Evolutionary conservation across 495 filamentous ascomycete genomes (phyloP).

Genomic region (Trichoderma virens): DNA sequence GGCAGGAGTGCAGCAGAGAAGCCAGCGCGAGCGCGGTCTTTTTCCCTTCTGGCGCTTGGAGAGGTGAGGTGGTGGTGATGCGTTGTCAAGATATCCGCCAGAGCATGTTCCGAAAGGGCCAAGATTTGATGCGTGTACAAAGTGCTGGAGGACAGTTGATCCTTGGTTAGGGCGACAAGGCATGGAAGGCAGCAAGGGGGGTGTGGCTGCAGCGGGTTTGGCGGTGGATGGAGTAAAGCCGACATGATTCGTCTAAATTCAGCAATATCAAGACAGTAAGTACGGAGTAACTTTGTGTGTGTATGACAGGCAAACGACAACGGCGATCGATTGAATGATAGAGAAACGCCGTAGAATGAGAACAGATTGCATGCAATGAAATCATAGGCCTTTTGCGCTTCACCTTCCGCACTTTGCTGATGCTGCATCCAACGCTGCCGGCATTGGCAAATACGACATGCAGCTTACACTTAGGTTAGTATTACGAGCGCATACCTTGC

Average conservation of each 20-base stretch:
- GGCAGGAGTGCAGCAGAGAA: constrained; percentile 3
- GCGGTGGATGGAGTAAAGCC: background rate
- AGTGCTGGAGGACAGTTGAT: background rate
- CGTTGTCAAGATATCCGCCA: constrained; percentile 11
- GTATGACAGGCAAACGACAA: no score
- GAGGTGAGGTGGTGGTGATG: constrained; percentile 8
- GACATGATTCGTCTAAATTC: background rate
- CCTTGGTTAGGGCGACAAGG: background rate
- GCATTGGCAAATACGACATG: constrained; percentile 1
- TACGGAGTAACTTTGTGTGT: no score
- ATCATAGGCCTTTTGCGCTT: background rate
- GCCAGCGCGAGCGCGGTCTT: no score
- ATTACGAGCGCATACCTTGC: background rate
- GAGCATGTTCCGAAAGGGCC: constrained; percentile 7
- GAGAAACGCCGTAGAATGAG: no score
- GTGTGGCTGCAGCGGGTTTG: background rate
- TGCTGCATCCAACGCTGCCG: background rate
- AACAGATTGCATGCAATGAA: no score
- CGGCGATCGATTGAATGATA: no score
- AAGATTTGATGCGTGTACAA: background rate
- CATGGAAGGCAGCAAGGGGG: background rate
- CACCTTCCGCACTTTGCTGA: background rate
- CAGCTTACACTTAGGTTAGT: background rate
- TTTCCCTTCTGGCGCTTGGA: background rate
- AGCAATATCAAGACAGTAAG: background rate